Percentiles rank a stretch among this genome's conserved stretches.
These are phyloP conservation scores for Termitomyces sp. DNA, from an alignment of 768 basidiomycete species.

Conservation along the genomic window DNA sequence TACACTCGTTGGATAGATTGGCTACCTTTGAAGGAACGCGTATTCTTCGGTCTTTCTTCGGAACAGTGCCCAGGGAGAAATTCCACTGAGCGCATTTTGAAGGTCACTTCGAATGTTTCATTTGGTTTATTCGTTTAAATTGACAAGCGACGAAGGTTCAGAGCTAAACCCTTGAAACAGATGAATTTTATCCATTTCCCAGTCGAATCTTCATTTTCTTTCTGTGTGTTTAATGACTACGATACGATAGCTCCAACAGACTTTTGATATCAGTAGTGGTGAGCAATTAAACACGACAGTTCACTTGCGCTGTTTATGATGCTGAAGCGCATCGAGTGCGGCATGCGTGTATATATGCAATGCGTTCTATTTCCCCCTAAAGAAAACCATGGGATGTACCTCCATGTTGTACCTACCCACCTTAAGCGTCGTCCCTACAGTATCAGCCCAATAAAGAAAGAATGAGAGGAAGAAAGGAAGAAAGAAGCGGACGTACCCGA, in stretches of 20 bases:
- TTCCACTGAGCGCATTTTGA: background rate
- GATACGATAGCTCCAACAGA: too few species aligned
- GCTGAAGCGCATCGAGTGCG: conserved; percentile 24
- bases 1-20: background rate
- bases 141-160: background rate
- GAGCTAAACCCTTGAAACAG: background rate
- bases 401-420: too few species aligned
- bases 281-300: too few species aligned
- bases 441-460: too few species aligned
- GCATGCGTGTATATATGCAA: conserved; percentile 30
- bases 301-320: background rate
- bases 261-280: too few species aligned
- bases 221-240: too few species aligned
- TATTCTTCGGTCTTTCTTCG: background rate
- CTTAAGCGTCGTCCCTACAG: too few species aligned
- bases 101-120: background rate
- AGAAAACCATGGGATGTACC: too few species aligned
- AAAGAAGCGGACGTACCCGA: too few species aligned
- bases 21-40: too few species aligned
- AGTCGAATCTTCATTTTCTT: too few species aligned
- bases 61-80: background rate
- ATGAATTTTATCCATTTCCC: background rate
- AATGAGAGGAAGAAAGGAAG: too few species aligned
- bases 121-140: background rate
- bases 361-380: conserved; percentile 16